A percentile compares a stretch with the other conserved stretches of the same genome.
Evolutionary conservation across 257 asterid species (phyloP).

Genomic region (Cordia subcordata): DNA sequence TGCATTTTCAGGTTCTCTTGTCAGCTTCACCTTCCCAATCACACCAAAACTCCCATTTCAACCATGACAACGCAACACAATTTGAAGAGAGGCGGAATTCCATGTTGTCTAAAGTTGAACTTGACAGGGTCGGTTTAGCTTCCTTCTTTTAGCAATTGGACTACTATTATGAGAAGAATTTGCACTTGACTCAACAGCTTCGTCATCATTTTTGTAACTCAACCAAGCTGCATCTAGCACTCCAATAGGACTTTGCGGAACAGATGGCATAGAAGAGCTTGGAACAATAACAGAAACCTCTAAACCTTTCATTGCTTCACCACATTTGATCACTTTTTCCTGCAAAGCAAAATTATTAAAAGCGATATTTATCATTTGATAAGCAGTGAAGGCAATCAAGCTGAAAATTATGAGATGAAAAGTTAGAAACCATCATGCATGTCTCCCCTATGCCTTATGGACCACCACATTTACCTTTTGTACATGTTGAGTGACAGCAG

Average conservation of each 20-base stretch:
- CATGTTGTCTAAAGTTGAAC: background rate
- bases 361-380: background rate
- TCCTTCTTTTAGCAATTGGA: slow-evolving; percentile 9
- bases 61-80: background rate
- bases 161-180: background rate
- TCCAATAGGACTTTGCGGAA: slow-evolving; percentile 11
- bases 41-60: background rate
- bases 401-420: background rate
- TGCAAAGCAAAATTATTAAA: slow-evolving; percentile 11
- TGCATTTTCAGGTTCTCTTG: background rate
- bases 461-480: slow-evolving; percentile 12
- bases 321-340: slow-evolving; percentile 15
- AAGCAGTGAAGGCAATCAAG: background rate
- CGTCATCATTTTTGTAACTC: slow-evolving; percentile 12
- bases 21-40: background rate
- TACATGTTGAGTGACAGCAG: slow-evolving; percentile 4
- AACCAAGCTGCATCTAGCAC: slow-evolving; percentile 12
- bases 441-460: background rate
- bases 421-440: too few relatives aligned
- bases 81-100: background rate
- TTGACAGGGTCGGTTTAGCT: slow-evolving; percentile 2
- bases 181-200: background rate
- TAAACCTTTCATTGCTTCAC: slow-evolving; percentile 8
- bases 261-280: background rate
- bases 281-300: background rate